A percentile compares a stretch with the other conserved stretches of the same genome.
These are phyloP conservation scores for Vararia minispora DNA, from an alignment of 768 basidiomycete genomes.

Conservation along the genomic window DNA sequence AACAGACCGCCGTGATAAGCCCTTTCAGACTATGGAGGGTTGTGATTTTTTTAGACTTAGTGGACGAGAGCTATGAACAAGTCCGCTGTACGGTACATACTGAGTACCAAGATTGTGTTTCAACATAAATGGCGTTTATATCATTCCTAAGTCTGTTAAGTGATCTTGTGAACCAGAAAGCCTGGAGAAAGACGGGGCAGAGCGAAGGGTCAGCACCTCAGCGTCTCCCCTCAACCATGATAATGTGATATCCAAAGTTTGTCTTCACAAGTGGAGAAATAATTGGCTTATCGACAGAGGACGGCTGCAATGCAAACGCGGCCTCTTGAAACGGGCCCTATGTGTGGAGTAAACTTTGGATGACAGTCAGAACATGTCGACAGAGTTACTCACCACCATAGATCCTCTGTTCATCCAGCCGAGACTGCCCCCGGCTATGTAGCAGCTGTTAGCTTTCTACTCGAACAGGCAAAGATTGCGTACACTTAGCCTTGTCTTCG, in stretches of 20 bases:
- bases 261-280: conserved; percentile 72
- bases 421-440: conserved; percentile 67
- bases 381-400: conserved; percentile 51
- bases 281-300: conserved; percentile 69
- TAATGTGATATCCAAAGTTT: conserved; percentile 77
- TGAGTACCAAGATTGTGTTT: too few relatives aligned
- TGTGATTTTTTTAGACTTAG: too few relatives aligned
- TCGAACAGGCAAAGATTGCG: conserved; percentile 1
- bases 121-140: too few relatives aligned
- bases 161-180: too few relatives aligned
- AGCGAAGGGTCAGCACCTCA: too few relatives aligned
- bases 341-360: background rate
- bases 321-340: conserved; percentile 75
- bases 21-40: too few relatives aligned
- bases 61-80: too few relatives aligned
- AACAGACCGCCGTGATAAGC: too few relatives aligned
- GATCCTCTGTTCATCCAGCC: conserved; percentile 84
- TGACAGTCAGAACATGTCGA: background rate
- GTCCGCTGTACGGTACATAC: too few relatives aligned
- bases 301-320: conserved; percentile 74
- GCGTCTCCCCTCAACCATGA: conserved; percentile 83
- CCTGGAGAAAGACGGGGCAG: too few relatives aligned
- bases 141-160: too few relatives aligned
- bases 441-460: conserved; percentile 1
- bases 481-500: conserved; percentile 85